Evolutionary conservation across 805 yeast species (phyloP).

Genomic region (Allodekkera sacchari): DNA sequence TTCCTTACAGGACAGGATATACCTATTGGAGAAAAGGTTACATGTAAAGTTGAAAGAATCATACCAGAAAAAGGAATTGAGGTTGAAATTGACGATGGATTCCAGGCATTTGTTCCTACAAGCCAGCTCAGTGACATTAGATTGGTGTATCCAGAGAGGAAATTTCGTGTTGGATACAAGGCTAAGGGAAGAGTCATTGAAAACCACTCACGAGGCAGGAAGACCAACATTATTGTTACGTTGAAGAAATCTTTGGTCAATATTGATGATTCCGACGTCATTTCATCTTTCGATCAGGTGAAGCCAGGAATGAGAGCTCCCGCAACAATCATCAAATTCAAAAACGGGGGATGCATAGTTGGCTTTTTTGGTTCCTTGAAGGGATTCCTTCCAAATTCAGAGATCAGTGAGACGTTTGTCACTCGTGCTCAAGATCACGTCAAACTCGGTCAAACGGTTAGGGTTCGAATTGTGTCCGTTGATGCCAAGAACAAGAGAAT

Average conservation of each 20-base stretch:
- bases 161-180: slow-evolving; percentile 76
- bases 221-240: slow-evolving; percentile 50
- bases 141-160: slow-evolving; percentile 84
- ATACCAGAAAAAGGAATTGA: slow-evolving; percentile 59
- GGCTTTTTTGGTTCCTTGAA: slow-evolving; percentile 71
- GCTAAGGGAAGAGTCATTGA: slow-evolving; percentile 67
- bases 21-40: slow-evolving; percentile 61
- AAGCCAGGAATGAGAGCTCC: slow-evolving; percentile 43
- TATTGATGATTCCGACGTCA: slow-evolving; percentile 44
- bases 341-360: slow-evolving; percentile 72
- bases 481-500: slow-evolving; percentile 47
- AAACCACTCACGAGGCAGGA: slow-evolving; percentile 33
- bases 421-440: slow-evolving; percentile 69
- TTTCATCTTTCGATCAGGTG: slow-evolving; percentile 31
- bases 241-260: slow-evolving; percentile 78
- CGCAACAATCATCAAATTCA: slow-evolving; percentile 68
- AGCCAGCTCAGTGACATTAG: slow-evolving; percentile 78
- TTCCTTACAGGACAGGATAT: slow-evolving; percentile 66
- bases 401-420: slow-evolving; percentile 85
- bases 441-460: slow-evolving; percentile 75
- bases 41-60: slow-evolving; percentile 47
- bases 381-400: slow-evolving; percentile 80
- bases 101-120: slow-evolving; percentile 67
- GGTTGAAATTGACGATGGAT: slow-evolving; percentile 56
- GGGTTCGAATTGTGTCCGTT: slow-evolving; percentile 54